These are phyloP conservation scores for Phytophthora tubulina DNA, from an alignment of 352 stramenopile genomes.

Conservation along the genomic window DNA sequence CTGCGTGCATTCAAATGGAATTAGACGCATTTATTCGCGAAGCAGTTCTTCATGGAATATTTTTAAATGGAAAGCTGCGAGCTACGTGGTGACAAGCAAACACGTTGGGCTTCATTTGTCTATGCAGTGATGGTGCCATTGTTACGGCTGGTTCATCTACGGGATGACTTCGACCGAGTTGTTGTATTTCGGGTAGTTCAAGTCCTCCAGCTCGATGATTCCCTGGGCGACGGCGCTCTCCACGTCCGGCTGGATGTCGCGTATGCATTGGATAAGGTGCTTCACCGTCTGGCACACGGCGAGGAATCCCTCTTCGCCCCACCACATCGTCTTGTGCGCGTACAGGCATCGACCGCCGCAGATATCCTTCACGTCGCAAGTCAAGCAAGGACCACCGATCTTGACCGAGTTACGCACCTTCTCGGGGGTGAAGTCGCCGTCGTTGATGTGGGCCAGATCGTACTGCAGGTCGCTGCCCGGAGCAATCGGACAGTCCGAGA, in stretches of 20 bases:
- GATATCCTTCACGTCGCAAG: constrained; percentile 49
- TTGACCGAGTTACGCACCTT: constrained; percentile 39
- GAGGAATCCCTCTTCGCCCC: constrained; percentile 48
- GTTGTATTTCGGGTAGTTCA: constrained; percentile 52
- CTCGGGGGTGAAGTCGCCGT: constrained; percentile 41
- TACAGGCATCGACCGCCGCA: constrained; percentile 52
- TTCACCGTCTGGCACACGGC: constrained; percentile 47
- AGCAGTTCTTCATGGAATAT: not conserved
- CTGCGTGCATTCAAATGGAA: no score
- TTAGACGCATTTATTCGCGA: not conserved
- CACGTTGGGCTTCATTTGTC: not conserved
- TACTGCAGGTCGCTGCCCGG: constrained; percentile 42
- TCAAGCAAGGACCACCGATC: constrained; percentile 41
- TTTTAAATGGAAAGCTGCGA: not conserved
- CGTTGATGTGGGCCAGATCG: constrained; percentile 40
- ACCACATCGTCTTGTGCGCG: constrained; percentile 59
- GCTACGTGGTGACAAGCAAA: not conserved
- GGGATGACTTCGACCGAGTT: constrained; percentile 53
- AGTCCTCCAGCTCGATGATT: constrained; percentile 46
- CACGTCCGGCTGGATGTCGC: constrained; percentile 42
- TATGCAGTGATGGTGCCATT: not conserved
- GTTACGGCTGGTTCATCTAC: constrained; percentile 26
- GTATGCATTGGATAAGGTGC: constrained; percentile 51
- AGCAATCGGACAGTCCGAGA: constrained; percentile 48
- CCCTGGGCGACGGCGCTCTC: constrained; percentile 41